These are phyloP conservation scores for Actinomortierella wolfii DNA, from an alignment of 371 early-diverging fungal species.

Conservation along the genomic window DNA sequence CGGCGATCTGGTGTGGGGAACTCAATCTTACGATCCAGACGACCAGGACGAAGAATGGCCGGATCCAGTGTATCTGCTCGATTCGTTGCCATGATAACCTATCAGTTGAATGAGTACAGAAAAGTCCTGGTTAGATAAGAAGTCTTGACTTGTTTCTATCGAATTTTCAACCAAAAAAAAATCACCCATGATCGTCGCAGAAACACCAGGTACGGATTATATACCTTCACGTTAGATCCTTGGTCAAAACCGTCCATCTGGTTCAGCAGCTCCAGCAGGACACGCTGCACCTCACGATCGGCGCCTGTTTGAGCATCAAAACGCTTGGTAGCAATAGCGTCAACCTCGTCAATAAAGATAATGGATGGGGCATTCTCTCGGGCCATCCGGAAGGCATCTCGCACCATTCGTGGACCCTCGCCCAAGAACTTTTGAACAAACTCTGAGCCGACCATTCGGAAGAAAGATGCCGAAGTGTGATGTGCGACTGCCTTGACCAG, in stretches of 20 bases:
- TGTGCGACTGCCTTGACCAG: slow-evolving; percentile 99
- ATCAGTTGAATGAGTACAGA: slow-evolving; percentile 17
- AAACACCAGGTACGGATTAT: background rate
- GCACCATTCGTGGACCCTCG: slow-evolving; percentile 99
- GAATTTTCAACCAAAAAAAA: background rate
- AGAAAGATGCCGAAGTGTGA: slow-evolving; percentile 99
- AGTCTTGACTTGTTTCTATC: slow-evolving; percentile 3
- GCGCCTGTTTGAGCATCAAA: slow-evolving; percentile 99
- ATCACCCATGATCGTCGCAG: slow-evolving; percentile 1
- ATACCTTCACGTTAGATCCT: slow-evolving; percentile 95
- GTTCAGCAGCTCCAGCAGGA: slow-evolving; percentile 97
- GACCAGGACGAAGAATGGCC: slow-evolving; percentile 98
- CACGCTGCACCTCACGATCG: slow-evolving; percentile 99
- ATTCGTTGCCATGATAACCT: slow-evolving; percentile 99
- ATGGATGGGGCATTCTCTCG: slow-evolving; percentile 99
- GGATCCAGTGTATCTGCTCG: slow-evolving; percentile 99
- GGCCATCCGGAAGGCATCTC: slow-evolving; percentile 99
- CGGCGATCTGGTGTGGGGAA: slow-evolving; percentile 99
- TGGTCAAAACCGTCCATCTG: slow-evolving; percentile 99
- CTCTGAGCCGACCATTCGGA: slow-evolving; percentile 99
- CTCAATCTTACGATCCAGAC: slow-evolving; percentile 99
- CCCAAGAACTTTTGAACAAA: slow-evolving; percentile 99
- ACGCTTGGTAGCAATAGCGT: slow-evolving; percentile 99
- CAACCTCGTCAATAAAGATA: slow-evolving; percentile 99
- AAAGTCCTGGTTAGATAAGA: slow-evolving; percentile 3